Conservation (phyloP, 148 eudicot species). For the Vaccinium corymbosum region DNA sequence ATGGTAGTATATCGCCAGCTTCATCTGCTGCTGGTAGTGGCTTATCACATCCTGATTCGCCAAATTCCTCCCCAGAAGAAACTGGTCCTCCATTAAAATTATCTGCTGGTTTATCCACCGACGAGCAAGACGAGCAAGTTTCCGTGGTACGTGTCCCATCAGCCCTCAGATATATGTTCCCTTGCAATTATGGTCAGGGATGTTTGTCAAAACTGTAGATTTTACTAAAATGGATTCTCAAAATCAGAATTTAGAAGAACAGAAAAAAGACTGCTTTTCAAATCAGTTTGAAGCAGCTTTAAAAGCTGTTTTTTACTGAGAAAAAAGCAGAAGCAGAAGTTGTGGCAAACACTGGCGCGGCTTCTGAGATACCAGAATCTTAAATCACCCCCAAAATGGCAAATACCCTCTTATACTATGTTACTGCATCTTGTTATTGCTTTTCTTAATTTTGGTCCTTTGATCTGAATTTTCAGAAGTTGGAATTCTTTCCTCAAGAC, state of each 20-base stretch:
- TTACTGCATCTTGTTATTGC: not conserved
- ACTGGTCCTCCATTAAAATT: slow-evolving; percentile 21
- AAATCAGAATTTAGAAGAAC: not conserved
- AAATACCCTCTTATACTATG: not conserved
- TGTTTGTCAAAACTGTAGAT: not conserved
- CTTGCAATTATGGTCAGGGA: slow-evolving; percentile 17
- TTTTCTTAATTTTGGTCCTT: not conserved
- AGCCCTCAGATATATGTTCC: not conserved
- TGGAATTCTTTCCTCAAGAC: slow-evolving; percentile 44
- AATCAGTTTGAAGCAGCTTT: not conserved
- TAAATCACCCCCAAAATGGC: not conserved
- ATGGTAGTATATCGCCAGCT: slow-evolving; percentile 43
- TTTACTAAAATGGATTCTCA: not conserved
- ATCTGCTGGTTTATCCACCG: slow-evolving; percentile 19
- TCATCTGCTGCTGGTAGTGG: slow-evolving; percentile 40
- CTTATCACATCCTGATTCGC: slow-evolving; percentile 24
- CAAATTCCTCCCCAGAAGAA: slow-evolving; percentile 23
- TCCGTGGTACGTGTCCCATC: slow-evolving; percentile 41
- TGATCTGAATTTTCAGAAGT: slow-evolving; percentile 38
- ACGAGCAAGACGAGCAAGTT: slow-evolving; percentile 35
- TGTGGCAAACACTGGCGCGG: not conserved
- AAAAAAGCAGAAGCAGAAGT: not conserved
- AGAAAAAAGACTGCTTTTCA: not conserved
- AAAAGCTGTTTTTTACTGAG: not conserved
- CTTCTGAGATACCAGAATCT: not conserved